These are phyloP conservation scores for Prillingera fragicola DNA, from an alignment of 1,284 basidiomycete genomes.

Conservation along the genomic window DNA sequence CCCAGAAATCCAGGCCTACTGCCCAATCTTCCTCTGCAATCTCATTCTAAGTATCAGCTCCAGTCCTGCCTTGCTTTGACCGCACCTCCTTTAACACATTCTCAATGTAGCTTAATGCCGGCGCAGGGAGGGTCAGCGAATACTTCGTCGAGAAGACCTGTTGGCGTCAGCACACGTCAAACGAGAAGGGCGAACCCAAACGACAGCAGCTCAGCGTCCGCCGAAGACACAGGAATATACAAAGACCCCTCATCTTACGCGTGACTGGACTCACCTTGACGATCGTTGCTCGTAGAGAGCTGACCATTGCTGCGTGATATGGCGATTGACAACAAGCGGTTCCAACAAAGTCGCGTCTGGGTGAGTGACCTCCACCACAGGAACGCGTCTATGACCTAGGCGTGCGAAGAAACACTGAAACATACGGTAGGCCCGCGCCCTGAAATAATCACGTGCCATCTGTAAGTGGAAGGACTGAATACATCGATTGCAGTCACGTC, in stretches of 20 bases:
- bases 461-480: too few species aligned
- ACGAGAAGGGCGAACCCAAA: too few species aligned
- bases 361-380: constrained; percentile 9
- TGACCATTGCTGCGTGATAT: constrained; percentile 35
- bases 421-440: too few species aligned
- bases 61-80: neutral
- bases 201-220: too few species aligned
- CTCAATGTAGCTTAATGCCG: constrained; percentile 45
- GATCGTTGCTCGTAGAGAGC: constrained; percentile 42
- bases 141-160: constrained; percentile 50
- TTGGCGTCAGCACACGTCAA: constrained; percentile 1
- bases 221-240: too few species aligned
- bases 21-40: constrained; percentile 54
- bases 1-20: constrained; percentile 71
- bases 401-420: too few species aligned
- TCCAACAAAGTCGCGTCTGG: constrained; percentile 4
- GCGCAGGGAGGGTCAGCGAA: constrained; percentile 45
- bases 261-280: constrained; percentile 40
- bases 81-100: constrained; percentile 42
- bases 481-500: too few species aligned
- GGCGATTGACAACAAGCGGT: neutral
- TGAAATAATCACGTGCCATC: too few species aligned
- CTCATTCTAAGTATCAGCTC: constrained; percentile 53
- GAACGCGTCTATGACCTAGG: constrained; percentile 7
- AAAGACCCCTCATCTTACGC: neutral